Evolutionary conservation across 1,284 basidiomycete species (phyloP).

Genomic region (Neotropicomus parvogracilis): DNA sequence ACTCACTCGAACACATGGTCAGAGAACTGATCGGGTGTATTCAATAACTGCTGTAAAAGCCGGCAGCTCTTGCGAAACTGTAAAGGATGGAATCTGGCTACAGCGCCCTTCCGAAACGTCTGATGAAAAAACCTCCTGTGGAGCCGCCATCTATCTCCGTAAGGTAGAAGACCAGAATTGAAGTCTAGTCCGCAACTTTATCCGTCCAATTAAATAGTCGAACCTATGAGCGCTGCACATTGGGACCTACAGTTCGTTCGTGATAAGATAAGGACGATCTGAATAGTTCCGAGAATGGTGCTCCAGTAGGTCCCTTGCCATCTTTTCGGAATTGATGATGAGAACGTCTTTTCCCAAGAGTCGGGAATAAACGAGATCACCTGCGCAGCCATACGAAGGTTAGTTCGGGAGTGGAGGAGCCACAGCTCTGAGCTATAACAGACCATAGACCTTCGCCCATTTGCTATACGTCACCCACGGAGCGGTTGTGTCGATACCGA

Average conservation of each 20-base stretch:
- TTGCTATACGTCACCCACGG: slow-evolving; percentile 7
- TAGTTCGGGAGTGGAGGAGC: no score
- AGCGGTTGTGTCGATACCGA: background rate
- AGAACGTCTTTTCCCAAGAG: background rate
- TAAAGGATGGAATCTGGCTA: background rate
- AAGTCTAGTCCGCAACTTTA: background rate
- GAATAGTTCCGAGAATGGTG: background rate
- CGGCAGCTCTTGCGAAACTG: background rate
- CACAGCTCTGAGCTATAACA: background rate
- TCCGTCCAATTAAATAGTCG: background rate
- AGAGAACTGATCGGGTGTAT: background rate
- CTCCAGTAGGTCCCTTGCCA: background rate
- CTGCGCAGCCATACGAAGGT: background rate
- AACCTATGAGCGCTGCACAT: background rate
- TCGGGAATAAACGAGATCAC: background rate
- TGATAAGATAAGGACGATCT: background rate
- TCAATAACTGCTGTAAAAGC: background rate
- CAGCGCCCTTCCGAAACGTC: background rate
- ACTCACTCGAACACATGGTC: slow-evolving; percentile 6
- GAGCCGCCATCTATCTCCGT: background rate
- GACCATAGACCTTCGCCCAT: slow-evolving; percentile 6
- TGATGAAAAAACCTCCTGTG: background rate
- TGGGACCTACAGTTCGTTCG: background rate
- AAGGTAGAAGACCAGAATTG: background rate
- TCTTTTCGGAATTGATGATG: background rate